Percentiles rank a stretch among this genome's conserved stretches.
These are phyloP conservation scores for Backusella tarrabulga DNA, from an alignment of 192 early-diverging fungal species.

Conservation along the genomic window DNA sequence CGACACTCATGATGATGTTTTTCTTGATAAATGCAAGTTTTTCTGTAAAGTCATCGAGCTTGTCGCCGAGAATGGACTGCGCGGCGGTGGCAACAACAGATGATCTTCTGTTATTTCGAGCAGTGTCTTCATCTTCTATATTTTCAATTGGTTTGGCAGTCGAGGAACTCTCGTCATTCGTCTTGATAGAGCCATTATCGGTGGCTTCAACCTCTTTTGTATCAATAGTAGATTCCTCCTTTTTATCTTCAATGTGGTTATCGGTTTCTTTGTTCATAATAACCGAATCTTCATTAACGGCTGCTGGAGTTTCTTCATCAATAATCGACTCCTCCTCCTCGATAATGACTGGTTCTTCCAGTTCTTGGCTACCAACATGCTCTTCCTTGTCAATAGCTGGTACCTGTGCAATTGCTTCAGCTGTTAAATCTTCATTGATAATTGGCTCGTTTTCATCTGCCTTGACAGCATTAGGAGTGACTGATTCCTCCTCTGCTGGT, in stretches of 20 bases:
- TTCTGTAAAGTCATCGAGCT: conserved; percentile 38
- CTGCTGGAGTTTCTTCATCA: not conserved
- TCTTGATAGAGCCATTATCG: not conserved
- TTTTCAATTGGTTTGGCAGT: not conserved
- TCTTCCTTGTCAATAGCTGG: not conserved
- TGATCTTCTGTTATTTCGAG: not conserved
- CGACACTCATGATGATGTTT: conserved; percentile 39
- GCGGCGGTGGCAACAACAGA: conserved; percentile 28
- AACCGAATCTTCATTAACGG: not conserved
- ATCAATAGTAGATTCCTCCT: not conserved
- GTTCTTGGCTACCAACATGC: not conserved
- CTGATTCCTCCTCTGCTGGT: not conserved
- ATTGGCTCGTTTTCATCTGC: not conserved
- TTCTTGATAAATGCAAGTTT: conserved; percentile 38
- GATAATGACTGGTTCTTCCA: not conserved
- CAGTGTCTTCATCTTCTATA: not conserved
- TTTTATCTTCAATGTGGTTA: not conserved
- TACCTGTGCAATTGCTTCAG: not conserved
- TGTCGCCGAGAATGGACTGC: conserved; percentile 30
- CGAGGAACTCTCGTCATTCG: not conserved
- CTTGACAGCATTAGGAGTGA: not conserved
- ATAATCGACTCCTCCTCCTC: not conserved
- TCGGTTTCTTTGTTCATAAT: not conserved
- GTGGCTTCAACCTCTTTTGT: not conserved
- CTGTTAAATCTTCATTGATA: not conserved